These are phyloP conservation scores for Botryotinia calthae DNA, from an alignment of 2,329 filamentous ascomycete species.

Conservation along the genomic window DNA sequence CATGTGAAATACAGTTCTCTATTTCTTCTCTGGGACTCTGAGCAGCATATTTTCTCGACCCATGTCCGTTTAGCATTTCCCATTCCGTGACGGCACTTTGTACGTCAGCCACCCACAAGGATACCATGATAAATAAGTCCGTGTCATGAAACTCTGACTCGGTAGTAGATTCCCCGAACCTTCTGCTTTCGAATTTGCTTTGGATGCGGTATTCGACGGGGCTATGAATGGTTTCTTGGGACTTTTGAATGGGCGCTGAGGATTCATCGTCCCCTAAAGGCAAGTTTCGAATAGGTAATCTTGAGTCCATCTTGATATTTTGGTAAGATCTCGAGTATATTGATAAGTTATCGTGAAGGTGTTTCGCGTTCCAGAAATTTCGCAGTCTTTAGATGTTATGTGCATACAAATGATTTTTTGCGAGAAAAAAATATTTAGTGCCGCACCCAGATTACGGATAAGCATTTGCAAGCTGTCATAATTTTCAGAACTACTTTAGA, in stretches of 20 bases:
- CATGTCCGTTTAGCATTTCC: neutral
- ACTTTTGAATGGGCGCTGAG: neutral
- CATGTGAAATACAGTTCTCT: neutral
- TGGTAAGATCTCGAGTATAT: neutral
- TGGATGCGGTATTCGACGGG: neutral
- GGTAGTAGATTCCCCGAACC: too few species aligned
- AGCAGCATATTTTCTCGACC: neutral
- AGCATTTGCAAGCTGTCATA: neutral
- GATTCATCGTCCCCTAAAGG: neutral
- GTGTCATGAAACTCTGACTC: neutral
- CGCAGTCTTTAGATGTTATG: rapidly evolving
- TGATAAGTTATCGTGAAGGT: neutral
- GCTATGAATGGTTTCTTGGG: neutral
- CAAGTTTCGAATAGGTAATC: neutral
- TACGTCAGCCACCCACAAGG: neutral
- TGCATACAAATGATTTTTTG: neutral
- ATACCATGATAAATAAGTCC: too few species aligned
- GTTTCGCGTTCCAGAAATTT: too few species aligned
- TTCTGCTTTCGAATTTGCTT: neutral
- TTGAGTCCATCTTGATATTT: neutral
- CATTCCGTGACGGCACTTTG: neutral
- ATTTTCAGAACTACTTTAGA: neutral
- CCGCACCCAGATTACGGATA: neutral
- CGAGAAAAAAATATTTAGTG: neutral
- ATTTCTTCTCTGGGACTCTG: neutral